These are phyloP conservation scores for Aspergillus pseudoglaucus DNA, from an alignment of 2,329 filamentous ascomycete genomes.

Conservation along the genomic window DNA sequence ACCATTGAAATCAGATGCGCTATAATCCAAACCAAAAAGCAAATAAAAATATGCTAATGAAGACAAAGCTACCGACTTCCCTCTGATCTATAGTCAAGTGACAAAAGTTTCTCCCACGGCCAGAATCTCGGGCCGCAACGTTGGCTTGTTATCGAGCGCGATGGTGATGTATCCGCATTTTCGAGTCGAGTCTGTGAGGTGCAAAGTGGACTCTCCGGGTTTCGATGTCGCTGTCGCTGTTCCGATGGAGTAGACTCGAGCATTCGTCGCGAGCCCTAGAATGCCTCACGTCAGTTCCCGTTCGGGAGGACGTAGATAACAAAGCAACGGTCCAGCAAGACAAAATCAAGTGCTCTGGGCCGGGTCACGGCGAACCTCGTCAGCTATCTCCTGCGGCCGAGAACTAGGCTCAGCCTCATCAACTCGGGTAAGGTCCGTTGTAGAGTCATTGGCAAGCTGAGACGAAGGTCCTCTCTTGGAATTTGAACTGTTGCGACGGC, in stretches of 20 bases:
- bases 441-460: conserved; percentile 27
- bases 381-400: conserved; percentile 35
- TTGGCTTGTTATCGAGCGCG: conserved; percentile 9
- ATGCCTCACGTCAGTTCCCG: conserved; percentile 12
- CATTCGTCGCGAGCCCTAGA: no score
- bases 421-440: conserved; percentile 29
- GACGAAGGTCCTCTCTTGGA: conserved; percentile 62
- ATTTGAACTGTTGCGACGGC: conserved; percentile 77
- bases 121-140: conserved; percentile 19
- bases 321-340: conserved; percentile 5
- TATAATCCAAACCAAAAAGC: neutral
- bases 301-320: conserved; percentile 1
- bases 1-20: neutral
- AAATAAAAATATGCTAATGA: neutral
- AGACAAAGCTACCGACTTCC: conserved; percentile 5
- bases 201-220: conserved; percentile 1
- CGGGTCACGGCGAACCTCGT: conserved; percentile 45
- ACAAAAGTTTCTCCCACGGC: conserved; percentile 40
- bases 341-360: conserved; percentile 37
- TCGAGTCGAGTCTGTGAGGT: no score
- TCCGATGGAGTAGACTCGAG: no score
- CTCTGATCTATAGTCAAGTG: conserved; percentile 37
- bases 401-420: conserved; percentile 29
- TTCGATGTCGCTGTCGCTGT: neutral
- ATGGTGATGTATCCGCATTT: conserved; percentile 6